Base-by-base conservation (phyloP, 345 rosid genomes). In the Corchorus olitorius region DNA sequence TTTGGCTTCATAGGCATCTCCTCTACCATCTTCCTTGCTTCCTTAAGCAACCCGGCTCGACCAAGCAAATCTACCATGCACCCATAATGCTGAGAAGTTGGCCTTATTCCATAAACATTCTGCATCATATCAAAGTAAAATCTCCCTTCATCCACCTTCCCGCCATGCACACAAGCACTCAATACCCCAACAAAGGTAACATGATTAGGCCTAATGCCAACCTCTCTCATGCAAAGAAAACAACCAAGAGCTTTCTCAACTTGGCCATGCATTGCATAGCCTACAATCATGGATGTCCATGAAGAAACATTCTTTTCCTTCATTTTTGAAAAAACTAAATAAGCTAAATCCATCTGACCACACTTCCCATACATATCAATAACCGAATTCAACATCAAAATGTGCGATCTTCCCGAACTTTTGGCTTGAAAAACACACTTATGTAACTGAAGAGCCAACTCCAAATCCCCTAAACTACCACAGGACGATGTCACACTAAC, bases 131-230 rank as follows among this genome's bases (percentile, higher is more conserved):
- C 81, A 53, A 93, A 92, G 70, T 83, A 93, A 14, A 52, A 54
- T 71, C 76, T 87, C 53, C 98, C 99, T 74, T 90, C 90, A 74
- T 81, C 82, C 63, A 95, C 96, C 76, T 72, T 84, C 20, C 96
- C 99, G 1, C 96, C 98, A 27, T 93, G 99, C 53, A 90, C 97
- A 20, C 99, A 93, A 37, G 97, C 97, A 55, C 87, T 87, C 22
- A 95, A 85, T 5, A 93, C 87, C 22, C 97, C 98, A 4, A 92
- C 78, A 41, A 94, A 93, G 0, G 99, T 94, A 52, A 91, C 88
- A 52, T 86, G 79, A 76, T 93, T 93, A 48, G 97, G 99, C 77
- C 82, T 82, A 35, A 90, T 84, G 2, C 79, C 81, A 0, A 82
- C 70, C 53, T 84, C 88, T 77, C 84, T 89, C 98, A 91, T 91